These are phyloP conservation scores for Megacollybia platyphylla DNA, from an alignment of 1,284 basidiomycete genomes.

Conservation along the genomic window DNA sequence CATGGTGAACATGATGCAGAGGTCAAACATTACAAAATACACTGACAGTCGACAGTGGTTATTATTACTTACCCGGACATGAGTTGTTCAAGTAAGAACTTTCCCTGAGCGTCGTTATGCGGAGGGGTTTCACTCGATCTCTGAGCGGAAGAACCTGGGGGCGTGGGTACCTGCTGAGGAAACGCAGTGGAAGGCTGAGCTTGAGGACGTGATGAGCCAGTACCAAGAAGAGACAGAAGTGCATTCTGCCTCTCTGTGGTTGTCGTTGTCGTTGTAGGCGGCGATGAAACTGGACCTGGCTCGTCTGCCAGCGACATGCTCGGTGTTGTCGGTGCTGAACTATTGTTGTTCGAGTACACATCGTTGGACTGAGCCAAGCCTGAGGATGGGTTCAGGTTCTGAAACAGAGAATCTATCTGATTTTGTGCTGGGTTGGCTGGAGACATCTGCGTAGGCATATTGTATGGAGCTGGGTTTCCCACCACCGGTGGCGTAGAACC, in stretches of 20 bases:
- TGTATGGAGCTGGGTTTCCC: slow-evolving; percentile 8
- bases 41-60: background rate
- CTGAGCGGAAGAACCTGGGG: slow-evolving; percentile 45
- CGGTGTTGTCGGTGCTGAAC: slow-evolving; percentile 41
- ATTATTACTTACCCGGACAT: slow-evolving; percentile 57
- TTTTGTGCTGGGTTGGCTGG: slow-evolving; percentile 24
- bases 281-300: slow-evolving; percentile 25
- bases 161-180: slow-evolving; percentile 52
- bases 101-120: slow-evolving; percentile 53
- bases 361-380: slow-evolving; percentile 20
- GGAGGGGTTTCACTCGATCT: slow-evolving; percentile 41
- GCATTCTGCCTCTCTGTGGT: slow-evolving; percentile 58
- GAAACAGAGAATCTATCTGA: slow-evolving; percentile 48
- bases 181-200: slow-evolving; percentile 10
- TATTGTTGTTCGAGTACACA: slow-evolving; percentile 13
- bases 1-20: slow-evolving; percentile 1
- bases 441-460: slow-evolving; percentile 15
- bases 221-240: slow-evolving; percentile 54
- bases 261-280: slow-evolving; percentile 20
- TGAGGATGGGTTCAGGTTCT: slow-evolving; percentile 28
- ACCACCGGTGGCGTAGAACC: slow-evolving; percentile 41
- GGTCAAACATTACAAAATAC: background rate
- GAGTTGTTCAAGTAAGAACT: slow-evolving; percentile 63
- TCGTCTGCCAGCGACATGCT: slow-evolving; percentile 38
- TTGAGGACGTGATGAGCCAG: slow-evolving; percentile 21